Conservation (phyloP, 2,329 filamentous ascomycete species). For the Apiospora hydei region DNA sequence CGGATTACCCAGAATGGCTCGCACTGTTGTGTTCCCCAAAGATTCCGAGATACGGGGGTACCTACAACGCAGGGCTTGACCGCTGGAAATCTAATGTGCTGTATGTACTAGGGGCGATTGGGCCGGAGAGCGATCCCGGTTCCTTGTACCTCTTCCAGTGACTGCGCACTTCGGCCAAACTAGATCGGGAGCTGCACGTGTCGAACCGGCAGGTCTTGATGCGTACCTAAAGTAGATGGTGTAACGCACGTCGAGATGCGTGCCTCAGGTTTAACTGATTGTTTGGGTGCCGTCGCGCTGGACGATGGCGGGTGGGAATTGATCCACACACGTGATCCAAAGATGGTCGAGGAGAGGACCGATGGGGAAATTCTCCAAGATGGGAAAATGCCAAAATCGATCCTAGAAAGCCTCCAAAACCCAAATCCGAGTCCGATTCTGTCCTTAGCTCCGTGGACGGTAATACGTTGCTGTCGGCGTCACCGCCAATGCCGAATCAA, state of each 20-base stretch:
- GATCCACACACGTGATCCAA: conserved; percentile 8
- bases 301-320: neutral
- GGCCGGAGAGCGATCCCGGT: neutral
- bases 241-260: neutral
- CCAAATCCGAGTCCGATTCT: neutral
- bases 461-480: conserved; percentile 1
- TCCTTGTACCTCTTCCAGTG: neutral
- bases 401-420: neutral
- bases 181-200: neutral
- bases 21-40: neutral
- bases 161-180: neutral
- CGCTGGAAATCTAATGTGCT: neutral
- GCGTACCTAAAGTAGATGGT: neutral
- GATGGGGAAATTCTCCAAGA: neutral
- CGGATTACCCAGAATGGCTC: neutral
- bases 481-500: neutral
- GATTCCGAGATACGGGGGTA: neutral
- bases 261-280: neutral
- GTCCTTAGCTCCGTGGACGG: neutral
- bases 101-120: neutral
- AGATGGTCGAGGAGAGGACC: neutral
- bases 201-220: neutral
- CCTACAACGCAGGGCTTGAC: neutral
- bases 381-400: neutral
- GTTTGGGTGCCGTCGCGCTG: conserved; percentile 15